Conservation (phyloP, 495 filamentous ascomycete species). For the Oidiodendron maius region DNA sequence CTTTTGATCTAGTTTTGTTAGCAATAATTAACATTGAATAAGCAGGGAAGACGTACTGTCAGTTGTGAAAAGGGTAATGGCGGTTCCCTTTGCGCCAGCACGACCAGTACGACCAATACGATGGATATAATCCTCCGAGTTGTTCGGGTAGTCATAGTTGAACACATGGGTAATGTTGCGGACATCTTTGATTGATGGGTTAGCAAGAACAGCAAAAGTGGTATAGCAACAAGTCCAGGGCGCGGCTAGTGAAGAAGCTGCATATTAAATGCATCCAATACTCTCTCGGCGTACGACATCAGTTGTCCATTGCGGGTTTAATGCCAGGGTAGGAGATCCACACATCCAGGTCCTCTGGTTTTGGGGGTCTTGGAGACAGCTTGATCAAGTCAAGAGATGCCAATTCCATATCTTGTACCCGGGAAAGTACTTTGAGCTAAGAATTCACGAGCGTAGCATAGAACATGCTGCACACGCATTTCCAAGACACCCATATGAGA, state of each 20-base stretch:
- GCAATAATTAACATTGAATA: not conserved
- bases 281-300: constrained; percentile 25
- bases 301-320: constrained; percentile 22
- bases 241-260: constrained; percentile 31
- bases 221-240: constrained; percentile 54
- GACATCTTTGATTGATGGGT: constrained; percentile 88
- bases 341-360: constrained; percentile 65
- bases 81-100: constrained; percentile 87
- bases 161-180: constrained; percentile 99
- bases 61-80: constrained; percentile 96
- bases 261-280: constrained; percentile 28
- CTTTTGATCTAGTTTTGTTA: constrained; percentile 68
- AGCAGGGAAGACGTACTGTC: constrained; percentile 66
- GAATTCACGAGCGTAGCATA: constrained; percentile 64
- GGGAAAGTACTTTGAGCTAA: constrained; percentile 62
- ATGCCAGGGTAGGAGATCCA: constrained; percentile 44
- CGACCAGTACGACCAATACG: constrained; percentile 96
- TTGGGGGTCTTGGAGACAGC: constrained; percentile 52
- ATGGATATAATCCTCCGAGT: constrained; percentile 99
- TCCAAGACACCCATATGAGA: constrained; percentile 78
- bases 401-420: constrained; percentile 69
- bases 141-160: constrained; percentile 99
- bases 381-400: constrained; percentile 67
- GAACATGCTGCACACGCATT: constrained; percentile 67
- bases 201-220: constrained; percentile 60